Conservation (phyloP, 169 alveolate genomes). For the Ichthyophthirius multifiliis region DNA sequence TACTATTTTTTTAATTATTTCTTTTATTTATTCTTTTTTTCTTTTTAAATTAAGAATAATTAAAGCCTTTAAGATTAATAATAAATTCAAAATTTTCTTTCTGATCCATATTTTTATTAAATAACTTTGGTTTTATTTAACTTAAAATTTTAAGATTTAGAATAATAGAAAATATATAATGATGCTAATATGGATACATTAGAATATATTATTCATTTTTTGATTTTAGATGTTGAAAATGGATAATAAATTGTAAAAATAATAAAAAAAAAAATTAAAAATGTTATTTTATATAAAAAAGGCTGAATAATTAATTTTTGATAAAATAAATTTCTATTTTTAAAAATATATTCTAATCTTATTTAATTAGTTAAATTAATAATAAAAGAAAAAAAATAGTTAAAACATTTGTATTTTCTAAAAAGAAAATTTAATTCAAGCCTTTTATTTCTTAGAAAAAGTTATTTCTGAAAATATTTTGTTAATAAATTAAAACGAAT, state of each 20-base stretch:
- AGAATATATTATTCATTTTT: neutral
- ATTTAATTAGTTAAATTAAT: neutral
- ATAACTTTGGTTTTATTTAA: neutral
- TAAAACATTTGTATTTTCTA: neutral
- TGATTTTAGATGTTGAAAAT: neutral
- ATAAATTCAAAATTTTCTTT: neutral
- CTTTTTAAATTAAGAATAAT: neutral
- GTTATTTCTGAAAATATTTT: too few relatives aligned
- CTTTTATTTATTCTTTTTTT: neutral
- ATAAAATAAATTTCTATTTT: neutral
- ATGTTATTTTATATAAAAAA: neutral
- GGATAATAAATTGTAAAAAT: neutral
- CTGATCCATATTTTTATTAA: neutral
- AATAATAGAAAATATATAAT: neutral
- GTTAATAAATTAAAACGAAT: too few relatives aligned
- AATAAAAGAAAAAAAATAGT: too few relatives aligned
- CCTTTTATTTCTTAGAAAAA: too few relatives aligned
- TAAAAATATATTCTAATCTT: neutral
- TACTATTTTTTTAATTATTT: neutral
- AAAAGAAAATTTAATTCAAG: too few relatives aligned
- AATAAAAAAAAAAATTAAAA: neutral
- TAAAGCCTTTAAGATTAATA: neutral
- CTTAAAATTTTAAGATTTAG: neutral
- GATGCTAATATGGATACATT: neutral
- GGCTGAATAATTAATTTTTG: neutral